Evolutionary conservation across 106 monocot species (phyloP).

Genomic region (Allium fistulosum): DNA sequence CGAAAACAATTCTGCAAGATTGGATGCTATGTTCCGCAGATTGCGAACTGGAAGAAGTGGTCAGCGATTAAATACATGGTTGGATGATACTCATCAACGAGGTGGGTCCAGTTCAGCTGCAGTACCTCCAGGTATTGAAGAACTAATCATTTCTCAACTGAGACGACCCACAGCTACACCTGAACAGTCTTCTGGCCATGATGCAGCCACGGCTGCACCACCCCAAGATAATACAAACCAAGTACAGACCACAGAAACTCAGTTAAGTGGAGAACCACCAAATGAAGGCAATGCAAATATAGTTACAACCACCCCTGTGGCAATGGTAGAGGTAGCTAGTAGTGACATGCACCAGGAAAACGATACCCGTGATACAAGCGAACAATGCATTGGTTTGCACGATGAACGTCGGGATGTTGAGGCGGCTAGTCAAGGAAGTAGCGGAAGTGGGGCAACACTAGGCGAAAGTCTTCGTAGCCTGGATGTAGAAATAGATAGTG

Average conservation of each 20-base stretch:
- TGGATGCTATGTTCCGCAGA: conserved; percentile 89
- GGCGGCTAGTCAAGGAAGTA: conserved; percentile 94
- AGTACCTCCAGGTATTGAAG: conserved; percentile 86
- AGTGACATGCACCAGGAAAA: conserved; percentile 30
- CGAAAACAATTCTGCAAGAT: conserved; percentile 57
- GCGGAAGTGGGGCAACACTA: conserved; percentile 95
- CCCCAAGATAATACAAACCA: conserved; percentile 40
- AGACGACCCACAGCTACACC: conserved; percentile 55
- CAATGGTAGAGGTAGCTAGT: conserved; percentile 11
- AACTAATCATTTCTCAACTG: conserved; percentile 73
- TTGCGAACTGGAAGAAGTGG: conserved; percentile 68
- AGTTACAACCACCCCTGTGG: conserved; percentile 20
- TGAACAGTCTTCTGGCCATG: conserved; percentile 52
- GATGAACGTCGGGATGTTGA: conserved; percentile 90
- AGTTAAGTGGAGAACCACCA: conserved; percentile 22
- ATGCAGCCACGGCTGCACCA: conserved; percentile 17
- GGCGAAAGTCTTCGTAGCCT: conserved; percentile 95
- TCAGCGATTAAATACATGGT: conserved; percentile 89
- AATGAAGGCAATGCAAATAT: conserved; percentile 32
- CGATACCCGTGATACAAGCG: conserved; percentile 35
- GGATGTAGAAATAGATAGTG: conserved; percentile 99
- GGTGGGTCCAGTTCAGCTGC: conserved; percentile 45
- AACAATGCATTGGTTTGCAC: conserved; percentile 81
- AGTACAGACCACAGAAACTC: conserved; percentile 31
- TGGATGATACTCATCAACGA: conserved; percentile 73